A percentile compares a stretch with the other conserved stretches of the same genome.
Conservation (phyloP, 2,329 filamentous ascomycete species). For the Talaromyces sp. region DNA sequence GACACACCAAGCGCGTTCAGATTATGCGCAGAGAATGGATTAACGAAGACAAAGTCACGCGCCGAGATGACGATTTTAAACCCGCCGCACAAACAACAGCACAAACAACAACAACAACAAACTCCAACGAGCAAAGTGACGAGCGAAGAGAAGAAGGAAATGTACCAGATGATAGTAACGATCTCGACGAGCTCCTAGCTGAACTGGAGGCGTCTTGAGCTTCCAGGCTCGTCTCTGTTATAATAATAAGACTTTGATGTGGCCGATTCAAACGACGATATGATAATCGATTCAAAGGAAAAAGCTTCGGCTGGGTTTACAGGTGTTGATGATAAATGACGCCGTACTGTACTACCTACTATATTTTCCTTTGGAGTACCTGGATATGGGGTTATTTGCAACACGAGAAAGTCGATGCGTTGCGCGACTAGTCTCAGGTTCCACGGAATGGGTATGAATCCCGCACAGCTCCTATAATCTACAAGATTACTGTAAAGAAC, state of each 20-base stretch:
- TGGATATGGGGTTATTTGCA: not conserved
- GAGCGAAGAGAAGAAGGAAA: not conserved
- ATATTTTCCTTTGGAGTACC: not conserved
- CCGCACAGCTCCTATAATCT: not conserved
- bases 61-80: not conserved
- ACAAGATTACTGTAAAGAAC: not conserved
- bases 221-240: not conserved
- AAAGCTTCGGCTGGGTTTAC: not conserved
- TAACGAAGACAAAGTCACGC: conserved; percentile 51
- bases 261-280: not conserved
- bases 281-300: not conserved
- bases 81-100: not conserved
- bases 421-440: not conserved
- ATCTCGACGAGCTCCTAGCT: conserved; percentile 6
- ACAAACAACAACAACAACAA: not conserved
- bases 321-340: not conserved
- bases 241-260: not conserved
- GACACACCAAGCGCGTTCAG: conserved; percentile 75
- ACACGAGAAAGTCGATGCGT: not conserved
- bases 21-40: conserved; percentile 78
- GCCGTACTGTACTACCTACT: too few relatives aligned
- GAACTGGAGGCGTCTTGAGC: not conserved
- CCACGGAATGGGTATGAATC: too few relatives aligned
- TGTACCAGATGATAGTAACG: conserved; percentile 2
- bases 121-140: not conserved